Evolutionary conservation across 345 rosid species (phyloP), one percentile per base, ranked within the genome.

Genomic region (Tarenaya hassleriana): DNA sequence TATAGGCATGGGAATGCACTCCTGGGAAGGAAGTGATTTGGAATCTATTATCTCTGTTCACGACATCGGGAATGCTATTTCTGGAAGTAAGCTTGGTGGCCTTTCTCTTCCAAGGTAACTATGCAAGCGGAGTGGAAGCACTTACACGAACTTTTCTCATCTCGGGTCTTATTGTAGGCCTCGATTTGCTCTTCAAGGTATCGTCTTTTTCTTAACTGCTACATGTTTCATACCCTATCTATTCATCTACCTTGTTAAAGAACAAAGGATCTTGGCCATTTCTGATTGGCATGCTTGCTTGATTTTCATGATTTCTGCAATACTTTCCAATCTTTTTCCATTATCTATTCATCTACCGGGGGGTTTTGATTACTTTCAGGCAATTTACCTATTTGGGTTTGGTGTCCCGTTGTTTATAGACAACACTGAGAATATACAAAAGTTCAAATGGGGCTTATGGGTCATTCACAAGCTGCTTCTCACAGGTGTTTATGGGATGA

Each of bases 1-100:
- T 34, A 16, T 75, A 88, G 98, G 82, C 82, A 48, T 88, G 81
- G 95, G 98, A 88, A 52, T 94, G 99, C 68, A 64, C 79, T 68
- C 59, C 84, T 51, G 91, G 94, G 64, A 88, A 73, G 60, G 91
- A 88, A 75, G 71, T 78, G 27, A 40, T 73, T 32, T 94, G 99
- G 99, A 88, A 94, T 66, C 52, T 88, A 15, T 59, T 88, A 34
- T 81, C 97, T 20, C 64, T 91, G 67, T 79, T 82, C 55, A 77
- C 96, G 41, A 80, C 84, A 18, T 77, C 96, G 24, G 98, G 96
- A 67, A 88, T 83, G 95, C 60, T 91, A 64, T 87, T 91, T 73
- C 51, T 91, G 56, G 98, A 91, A 84, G 86, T 87, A 51, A 91
- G 98, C 75, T 77, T 91, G 83, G 74, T 87, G 62, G 96, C 98